Percentiles rank a stretch among this genome's conserved stretches.
Evolutionary conservation across 2,329 filamentous ascomycete genomes (phyloP).

Genomic region (Pseudogymnoascus sp.): DNA sequence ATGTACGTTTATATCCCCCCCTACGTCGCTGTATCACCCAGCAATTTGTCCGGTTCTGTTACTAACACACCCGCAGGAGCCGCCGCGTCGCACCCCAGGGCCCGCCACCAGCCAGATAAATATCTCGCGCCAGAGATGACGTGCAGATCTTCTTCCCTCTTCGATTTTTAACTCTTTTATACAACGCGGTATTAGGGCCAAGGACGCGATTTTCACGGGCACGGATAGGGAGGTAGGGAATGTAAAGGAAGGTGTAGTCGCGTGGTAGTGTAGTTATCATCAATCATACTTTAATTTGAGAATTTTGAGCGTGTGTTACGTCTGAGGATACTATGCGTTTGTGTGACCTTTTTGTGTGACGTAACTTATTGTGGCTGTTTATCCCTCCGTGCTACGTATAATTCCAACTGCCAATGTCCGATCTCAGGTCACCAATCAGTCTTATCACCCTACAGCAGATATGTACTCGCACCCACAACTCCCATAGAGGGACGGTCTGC

Average conservation of each 20-base stretch:
- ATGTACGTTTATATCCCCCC: conserved; percentile 54
- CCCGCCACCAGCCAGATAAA: neutral
- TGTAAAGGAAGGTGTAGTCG: neutral
- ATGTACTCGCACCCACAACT: neutral
- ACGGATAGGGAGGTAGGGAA: neutral
- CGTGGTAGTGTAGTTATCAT: neutral
- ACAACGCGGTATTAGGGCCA: neutral
- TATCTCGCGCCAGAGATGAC: neutral
- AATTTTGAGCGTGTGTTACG: neutral
- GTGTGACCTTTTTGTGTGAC: neutral
- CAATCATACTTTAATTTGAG: conserved; percentile 3
- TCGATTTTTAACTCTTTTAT: conserved; percentile 3
- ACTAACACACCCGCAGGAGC: neutral
- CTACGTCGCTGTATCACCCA: neutral
- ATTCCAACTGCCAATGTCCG: neutral
- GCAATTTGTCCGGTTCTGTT: neutral
- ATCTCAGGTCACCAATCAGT: neutral
- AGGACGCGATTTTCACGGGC: neutral
- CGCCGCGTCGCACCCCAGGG: neutral
- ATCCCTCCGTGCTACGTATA: neutral
- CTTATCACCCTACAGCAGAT: neutral
- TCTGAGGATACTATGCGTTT: neutral
- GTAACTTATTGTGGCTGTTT: neutral
- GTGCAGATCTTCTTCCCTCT: neutral
- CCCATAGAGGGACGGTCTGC: neutral